A percentile compares a stretch with the other conserved stretches of the same genome.
Evolutionary conservation across 768 basidiomycete genomes (phyloP).

Genomic region (Kwoniella shandongensis): DNA sequence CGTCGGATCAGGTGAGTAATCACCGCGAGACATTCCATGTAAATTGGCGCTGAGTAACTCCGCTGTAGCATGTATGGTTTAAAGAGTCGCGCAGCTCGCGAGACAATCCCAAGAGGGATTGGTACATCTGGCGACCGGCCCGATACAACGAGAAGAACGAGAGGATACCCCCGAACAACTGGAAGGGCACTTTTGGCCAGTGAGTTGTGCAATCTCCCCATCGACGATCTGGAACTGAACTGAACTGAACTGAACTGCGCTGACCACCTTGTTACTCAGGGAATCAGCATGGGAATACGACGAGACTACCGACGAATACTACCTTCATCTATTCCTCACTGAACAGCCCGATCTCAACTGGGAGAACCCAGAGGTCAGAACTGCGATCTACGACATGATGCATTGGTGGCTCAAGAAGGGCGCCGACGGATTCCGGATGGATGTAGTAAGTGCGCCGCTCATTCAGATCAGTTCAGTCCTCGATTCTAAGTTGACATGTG

Average conservation of each 20-base stretch:
- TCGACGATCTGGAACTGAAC: no score
- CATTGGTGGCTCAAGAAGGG: slow-evolving; percentile 70
- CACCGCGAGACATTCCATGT: no score
- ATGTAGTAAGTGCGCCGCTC: no score
- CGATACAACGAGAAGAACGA: slow-evolving; percentile 60
- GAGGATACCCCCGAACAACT: slow-evolving; percentile 68
- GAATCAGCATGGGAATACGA: slow-evolving; percentile 69
- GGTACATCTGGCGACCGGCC: slow-evolving; percentile 73
- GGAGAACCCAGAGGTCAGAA: slow-evolving; percentile 62
- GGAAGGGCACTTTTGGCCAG: slow-evolving; percentile 61
- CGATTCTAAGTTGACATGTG: no score
- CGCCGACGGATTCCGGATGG: slow-evolving; percentile 70
- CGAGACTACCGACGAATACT: slow-evolving; percentile 66
- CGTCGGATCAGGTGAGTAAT: slow-evolving; percentile 29
- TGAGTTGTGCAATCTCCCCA: background rate
- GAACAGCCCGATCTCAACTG: slow-evolving; percentile 58
- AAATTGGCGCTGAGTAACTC: no score
- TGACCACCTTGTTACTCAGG: slow-evolving; percentile 48
- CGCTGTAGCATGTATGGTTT: slow-evolving; percentile 73
- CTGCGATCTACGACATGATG: slow-evolving; percentile 61
- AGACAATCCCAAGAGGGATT: slow-evolving; percentile 64
- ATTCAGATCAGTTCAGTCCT: no score
- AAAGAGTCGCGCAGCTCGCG: slow-evolving; percentile 59
- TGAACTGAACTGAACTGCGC: no score
- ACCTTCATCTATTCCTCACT: slow-evolving; percentile 63